phyloP scores from a whole-genome alignment of 306 rosid genomes.

The Pyrus betulifolia region DNA sequence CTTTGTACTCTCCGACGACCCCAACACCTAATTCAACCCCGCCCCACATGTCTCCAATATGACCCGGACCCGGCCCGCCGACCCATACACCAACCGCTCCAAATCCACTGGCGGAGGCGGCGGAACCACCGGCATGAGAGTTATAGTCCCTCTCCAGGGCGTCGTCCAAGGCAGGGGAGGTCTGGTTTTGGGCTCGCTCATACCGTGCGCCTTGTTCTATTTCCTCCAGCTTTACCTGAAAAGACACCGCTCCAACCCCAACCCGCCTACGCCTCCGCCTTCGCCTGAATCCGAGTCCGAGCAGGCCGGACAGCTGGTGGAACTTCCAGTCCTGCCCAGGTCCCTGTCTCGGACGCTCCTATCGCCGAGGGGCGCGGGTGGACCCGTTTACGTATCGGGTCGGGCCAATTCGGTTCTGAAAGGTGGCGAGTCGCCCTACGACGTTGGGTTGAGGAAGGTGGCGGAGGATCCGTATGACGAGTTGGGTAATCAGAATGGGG shows the following conservation, averaged over 20 bases:
- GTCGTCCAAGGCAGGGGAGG: slow-evolving; percentile 92
- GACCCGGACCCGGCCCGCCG: slow-evolving; percentile 29
- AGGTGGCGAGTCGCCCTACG: slow-evolving; percentile 40
- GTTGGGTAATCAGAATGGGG: slow-evolving; percentile 53
- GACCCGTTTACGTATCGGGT: slow-evolving; percentile 44
- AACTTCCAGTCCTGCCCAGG: slow-evolving; percentile 36
- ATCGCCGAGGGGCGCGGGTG: slow-evolving; percentile 34
- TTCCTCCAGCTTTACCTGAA: slow-evolving; percentile 72
- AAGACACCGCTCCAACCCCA: slow-evolving; percentile 31
- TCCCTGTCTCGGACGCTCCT: slow-evolving; percentile 41
- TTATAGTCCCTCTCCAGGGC: slow-evolving; percentile 85
- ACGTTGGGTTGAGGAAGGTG: slow-evolving; percentile 39
- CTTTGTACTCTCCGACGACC: slow-evolving; percentile 27
- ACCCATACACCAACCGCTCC: not conserved
- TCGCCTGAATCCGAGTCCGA: slow-evolving; percentile 23
- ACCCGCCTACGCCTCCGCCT: slow-evolving; percentile 22
- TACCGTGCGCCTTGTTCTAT: slow-evolving; percentile 90
- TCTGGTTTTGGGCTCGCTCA: slow-evolving; percentile 71
- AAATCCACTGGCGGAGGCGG: slow-evolving; percentile 23
- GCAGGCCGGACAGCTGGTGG: slow-evolving; percentile 15
- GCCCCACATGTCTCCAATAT: slow-evolving; percentile 21
- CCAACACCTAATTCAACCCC: not conserved
- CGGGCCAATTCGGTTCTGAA: slow-evolving; percentile 40
- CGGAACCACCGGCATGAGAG: slow-evolving; percentile 55
- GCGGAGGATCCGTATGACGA: slow-evolving; percentile 57